Evolutionary conservation across 495 filamentous ascomycete species (phyloP).

Genomic region (Evernia prunastri): DNA sequence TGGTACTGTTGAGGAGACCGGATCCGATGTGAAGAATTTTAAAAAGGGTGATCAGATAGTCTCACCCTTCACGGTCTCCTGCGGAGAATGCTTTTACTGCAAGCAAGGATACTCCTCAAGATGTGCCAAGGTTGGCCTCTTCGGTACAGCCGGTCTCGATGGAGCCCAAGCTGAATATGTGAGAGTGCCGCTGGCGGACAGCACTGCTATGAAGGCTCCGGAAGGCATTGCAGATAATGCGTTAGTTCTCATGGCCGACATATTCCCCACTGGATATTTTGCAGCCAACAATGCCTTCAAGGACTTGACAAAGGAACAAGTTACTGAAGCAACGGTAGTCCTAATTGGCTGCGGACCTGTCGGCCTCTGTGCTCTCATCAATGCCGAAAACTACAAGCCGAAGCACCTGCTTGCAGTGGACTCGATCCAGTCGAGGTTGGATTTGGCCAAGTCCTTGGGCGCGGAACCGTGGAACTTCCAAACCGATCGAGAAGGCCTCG

Average conservation of each 20-base stretch:
- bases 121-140: constrained; percentile 67
- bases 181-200: constrained; percentile 71
- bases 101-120: constrained; percentile 72
- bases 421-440: constrained; percentile 68
- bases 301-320: constrained; percentile 52
- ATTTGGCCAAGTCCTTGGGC: constrained; percentile 68
- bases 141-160: constrained; percentile 67
- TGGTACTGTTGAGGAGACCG: constrained; percentile 63
- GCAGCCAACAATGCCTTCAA: constrained; percentile 79
- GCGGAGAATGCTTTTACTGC: constrained; percentile 89
- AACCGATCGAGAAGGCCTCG: constrained; percentile 59
- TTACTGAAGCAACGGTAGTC: constrained; percentile 65
- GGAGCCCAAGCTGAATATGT: constrained; percentile 88
- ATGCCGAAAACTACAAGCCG: constrained; percentile 72
- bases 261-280: constrained; percentile 70
- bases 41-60: constrained; percentile 73
- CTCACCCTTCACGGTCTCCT: constrained; percentile 80
- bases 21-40: constrained; percentile 60
- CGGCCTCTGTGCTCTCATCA: constrained; percentile 80
- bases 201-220: constrained; percentile 72
- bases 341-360: constrained; percentile 87
- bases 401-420: constrained; percentile 83
- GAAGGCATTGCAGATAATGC: constrained; percentile 66
- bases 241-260: constrained; percentile 86
- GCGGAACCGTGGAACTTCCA: constrained; percentile 83